Conservation (phyloP, 2,329 filamentous ascomycete genomes). For the Dothideomycetes sp. region DNA sequence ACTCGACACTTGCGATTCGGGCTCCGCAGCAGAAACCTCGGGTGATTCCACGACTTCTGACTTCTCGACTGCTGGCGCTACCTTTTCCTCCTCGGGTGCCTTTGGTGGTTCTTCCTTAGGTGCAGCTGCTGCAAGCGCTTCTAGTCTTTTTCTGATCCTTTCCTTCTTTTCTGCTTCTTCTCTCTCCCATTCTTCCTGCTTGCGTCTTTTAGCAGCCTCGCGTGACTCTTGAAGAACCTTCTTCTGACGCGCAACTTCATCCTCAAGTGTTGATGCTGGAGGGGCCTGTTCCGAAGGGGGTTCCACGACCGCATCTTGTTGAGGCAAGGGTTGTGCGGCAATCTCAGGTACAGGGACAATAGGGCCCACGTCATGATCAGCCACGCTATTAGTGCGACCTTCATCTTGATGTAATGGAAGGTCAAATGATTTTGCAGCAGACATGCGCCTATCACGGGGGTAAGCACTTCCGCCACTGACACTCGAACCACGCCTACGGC, state of each 20-base stretch:
- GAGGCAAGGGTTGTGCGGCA: conserved; percentile 9
- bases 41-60: background rate
- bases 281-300: conserved; percentile 11
- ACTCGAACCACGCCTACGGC: conserved; percentile 73
- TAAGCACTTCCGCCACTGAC: conserved; percentile 73
- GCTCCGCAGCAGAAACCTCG: background rate
- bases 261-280: conserved; percentile 8
- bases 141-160: conserved; percentile 61
- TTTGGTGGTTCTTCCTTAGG: too few species aligned
- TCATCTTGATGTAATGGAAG: background rate
- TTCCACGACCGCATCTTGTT: too few species aligned
- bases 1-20: conserved; percentile 10
- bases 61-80: background rate
- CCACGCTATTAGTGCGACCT: background rate
- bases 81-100: background rate
- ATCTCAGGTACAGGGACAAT: conserved; percentile 22
- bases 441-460: conserved; percentile 53
- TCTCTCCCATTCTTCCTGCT: conserved; percentile 54
- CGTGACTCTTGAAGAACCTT: conserved; percentile 57
- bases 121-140: conserved; percentile 52
- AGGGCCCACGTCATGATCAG: conserved; percentile 16
- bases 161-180: conserved; percentile 63
- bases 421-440: conserved; percentile 35
- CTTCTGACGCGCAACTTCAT: conserved; percentile 10
- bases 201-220: conserved; percentile 58